A percentile compares a stretch with the other conserved stretches of the same genome.
These are phyloP conservation scores for Solanum arcanum DNA, from an alignment of 257 asterid species.

Conservation along the genomic window DNA sequence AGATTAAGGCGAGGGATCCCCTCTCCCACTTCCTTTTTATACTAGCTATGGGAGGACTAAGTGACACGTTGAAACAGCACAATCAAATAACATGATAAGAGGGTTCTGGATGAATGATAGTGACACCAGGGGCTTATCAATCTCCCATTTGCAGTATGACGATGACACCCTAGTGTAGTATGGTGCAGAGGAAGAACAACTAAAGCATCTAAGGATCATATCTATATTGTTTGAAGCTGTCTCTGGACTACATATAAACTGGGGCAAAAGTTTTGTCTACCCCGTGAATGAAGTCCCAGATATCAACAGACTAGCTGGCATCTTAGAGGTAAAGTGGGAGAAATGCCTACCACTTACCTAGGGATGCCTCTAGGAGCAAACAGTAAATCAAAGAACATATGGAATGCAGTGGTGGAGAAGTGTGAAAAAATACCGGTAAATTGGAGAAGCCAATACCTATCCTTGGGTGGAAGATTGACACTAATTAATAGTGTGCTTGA, in stretches of 20 bases:
- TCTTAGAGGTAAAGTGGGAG: not conserved
- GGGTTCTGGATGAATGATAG: not conserved
- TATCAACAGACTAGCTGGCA: not conserved
- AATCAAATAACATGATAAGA: not conserved
- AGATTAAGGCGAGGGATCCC: not conserved
- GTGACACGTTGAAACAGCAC: not conserved
- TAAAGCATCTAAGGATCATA: not conserved
- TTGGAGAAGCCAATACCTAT: not conserved
- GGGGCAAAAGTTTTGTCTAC: not conserved
- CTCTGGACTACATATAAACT: not conserved
- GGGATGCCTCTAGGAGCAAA: not conserved
- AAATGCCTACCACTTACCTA: not conserved
- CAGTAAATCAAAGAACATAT: not conserved
- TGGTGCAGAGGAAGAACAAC: not conserved
- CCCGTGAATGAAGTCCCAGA: not conserved
- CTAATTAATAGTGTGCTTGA: not conserved
- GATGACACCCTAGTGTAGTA: not conserved
- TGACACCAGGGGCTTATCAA: not conserved
- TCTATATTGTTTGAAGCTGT: not conserved
- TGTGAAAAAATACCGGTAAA: not conserved
- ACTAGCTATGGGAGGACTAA: not conserved
- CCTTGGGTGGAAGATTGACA: not conserved
- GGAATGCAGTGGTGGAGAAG: not conserved
- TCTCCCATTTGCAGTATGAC: not conserved
- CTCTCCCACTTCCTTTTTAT: not conserved